Evolutionary conservation across 2,329 filamentous ascomycete genomes (phyloP), one percentile per base, ranked within the genome.

Genomic region (Macrophomina pseudophaseolina): DNA sequence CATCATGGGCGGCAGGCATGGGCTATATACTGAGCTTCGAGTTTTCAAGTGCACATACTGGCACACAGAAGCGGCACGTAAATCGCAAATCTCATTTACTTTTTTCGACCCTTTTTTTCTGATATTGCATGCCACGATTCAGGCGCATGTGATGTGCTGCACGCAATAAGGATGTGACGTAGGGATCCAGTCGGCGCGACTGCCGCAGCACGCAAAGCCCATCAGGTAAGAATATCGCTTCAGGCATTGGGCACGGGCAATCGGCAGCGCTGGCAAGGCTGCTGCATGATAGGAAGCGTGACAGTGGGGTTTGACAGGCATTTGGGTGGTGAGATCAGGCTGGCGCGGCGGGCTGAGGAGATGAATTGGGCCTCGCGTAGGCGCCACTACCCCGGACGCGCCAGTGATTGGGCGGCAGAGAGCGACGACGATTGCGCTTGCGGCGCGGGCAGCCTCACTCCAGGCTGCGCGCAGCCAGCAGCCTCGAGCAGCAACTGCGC

Each of bases 11-110:
- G 32, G 32, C 32, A 62, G 32, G 33, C 56, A 60, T 46, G 58
- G 58, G 58, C 42, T 62, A 44, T 62, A 62, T 38, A 62, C 38
- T 62, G 44, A 49, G 58, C 44, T 62, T 62, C 30, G 51, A 42
- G 53, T 48, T 28, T 16, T 56, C 42, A 23, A 51, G 44, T 44
- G 62, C 62, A 54, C 42, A 18, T 23, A 53, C 38, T 32, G 62
- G 51, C 62, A 42, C 58, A 49, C 58, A 62, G 11, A 16, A 49
- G 58, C 58, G 32, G 44, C 42, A 62, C 44, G 42, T 30, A 62
- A 62, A 32, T 35, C 32, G 58, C 58, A 16, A 62, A 49, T 62
- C 49, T 5, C 42, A 62, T 62, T 38, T 18, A 38, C 30, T 8
- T 62, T 49, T 12, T 38, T 7, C 11, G 7, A 6, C 16, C 18